A percentile compares a stretch with the other conserved stretches of the same genome.
These are phyloP conservation scores for Psilocybe sp. DNA, from an alignment of 768 basidiomycete genomes.

Conservation along the genomic window DNA sequence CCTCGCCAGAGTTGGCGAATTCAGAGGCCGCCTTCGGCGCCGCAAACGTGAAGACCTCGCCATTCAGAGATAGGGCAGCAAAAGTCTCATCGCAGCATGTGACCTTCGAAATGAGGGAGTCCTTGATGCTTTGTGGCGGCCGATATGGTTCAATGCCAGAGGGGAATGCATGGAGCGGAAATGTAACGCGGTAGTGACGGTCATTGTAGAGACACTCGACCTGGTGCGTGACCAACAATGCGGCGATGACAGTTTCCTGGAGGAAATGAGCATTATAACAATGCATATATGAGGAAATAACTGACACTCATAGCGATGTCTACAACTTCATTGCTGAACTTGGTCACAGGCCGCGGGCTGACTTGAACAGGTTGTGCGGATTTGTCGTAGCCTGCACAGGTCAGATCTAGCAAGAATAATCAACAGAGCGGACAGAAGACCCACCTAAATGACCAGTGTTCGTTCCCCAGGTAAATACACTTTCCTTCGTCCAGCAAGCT, in stretches of 20 bases:
- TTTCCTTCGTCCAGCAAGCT: slow-evolving; percentile 77
- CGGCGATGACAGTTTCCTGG: slow-evolving; percentile 81
- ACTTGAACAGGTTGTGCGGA: slow-evolving; percentile 71
- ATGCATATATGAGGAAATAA: slow-evolving; percentile 10
- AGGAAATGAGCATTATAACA: not conserved
- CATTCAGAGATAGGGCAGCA: slow-evolving; percentile 78
- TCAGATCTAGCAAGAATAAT: not conserved
- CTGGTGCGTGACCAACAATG: slow-evolving; percentile 74
- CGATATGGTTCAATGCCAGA: slow-evolving; percentile 75
- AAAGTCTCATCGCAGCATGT: slow-evolving; percentile 76
- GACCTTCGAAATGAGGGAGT: slow-evolving; percentile 75
- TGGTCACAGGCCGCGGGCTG: slow-evolving; percentile 77
- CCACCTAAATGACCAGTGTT: slow-evolving; percentile 89
- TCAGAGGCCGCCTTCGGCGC: slow-evolving; percentile 31
- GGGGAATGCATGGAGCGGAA: slow-evolving; percentile 76
- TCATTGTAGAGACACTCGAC: slow-evolving; percentile 85
- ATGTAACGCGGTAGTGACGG: slow-evolving; percentile 66
- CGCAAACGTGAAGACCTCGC: slow-evolving; percentile 89
- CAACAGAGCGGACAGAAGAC: slow-evolving; percentile 10
- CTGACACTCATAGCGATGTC: slow-evolving; percentile 74
- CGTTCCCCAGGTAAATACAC: slow-evolving; percentile 89
- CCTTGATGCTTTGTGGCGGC: slow-evolving; percentile 72
- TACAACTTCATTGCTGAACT: slow-evolving; percentile 65
- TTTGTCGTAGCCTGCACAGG: slow-evolving; percentile 68
- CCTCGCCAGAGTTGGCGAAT: slow-evolving; percentile 22